Percentiles rank a stretch among this genome's conserved stretches.
phyloP scores from a whole-genome alignment of 2,329 filamentous ascomycete genomes.

The Phyllosticta capitalensis region DNA sequence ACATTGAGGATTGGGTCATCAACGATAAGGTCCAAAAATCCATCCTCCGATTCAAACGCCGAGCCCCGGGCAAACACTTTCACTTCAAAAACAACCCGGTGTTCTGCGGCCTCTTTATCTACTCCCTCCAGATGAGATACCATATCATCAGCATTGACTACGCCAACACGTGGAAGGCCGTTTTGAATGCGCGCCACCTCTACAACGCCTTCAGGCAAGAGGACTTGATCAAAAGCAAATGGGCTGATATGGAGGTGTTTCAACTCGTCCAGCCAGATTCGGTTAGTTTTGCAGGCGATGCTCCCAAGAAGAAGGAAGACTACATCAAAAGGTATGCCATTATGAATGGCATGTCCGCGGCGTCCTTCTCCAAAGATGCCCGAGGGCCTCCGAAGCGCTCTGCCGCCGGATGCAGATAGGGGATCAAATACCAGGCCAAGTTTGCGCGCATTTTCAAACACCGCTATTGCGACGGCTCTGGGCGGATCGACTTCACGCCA shows the following conservation, averaged over 20 bases:
- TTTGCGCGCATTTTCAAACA: not conserved
- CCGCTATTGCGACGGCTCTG: not conserved
- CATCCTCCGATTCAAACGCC: not conserved
- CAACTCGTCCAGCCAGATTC: not conserved
- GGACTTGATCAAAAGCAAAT: not conserved
- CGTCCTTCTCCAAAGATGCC: too few species aligned
- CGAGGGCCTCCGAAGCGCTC: too few species aligned
- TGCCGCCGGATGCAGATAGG: too few species aligned
- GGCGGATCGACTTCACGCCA: not conserved
- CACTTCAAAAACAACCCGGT: constrained; percentile 15
- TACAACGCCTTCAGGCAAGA: constrained; percentile 30
- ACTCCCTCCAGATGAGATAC: constrained; percentile 23
- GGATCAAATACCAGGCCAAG: not conserved
- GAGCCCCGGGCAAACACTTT: constrained; percentile 4
- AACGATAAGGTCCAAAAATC: constrained; percentile 1
- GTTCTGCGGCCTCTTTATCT: constrained; percentile 30
- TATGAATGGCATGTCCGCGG: not conserved
- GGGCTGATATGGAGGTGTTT: not conserved
- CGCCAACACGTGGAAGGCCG: constrained; percentile 31
- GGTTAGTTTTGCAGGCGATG: not conserved
- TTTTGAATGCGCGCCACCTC: constrained; percentile 31
- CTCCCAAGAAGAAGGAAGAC: not conserved
- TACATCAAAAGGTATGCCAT: not conserved
- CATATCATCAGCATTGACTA: constrained; percentile 27
- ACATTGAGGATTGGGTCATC: constrained; percentile 11